Conservation (phyloP, 1,284 basidiomycete genomes). For the Sutorius eximius region DNA sequence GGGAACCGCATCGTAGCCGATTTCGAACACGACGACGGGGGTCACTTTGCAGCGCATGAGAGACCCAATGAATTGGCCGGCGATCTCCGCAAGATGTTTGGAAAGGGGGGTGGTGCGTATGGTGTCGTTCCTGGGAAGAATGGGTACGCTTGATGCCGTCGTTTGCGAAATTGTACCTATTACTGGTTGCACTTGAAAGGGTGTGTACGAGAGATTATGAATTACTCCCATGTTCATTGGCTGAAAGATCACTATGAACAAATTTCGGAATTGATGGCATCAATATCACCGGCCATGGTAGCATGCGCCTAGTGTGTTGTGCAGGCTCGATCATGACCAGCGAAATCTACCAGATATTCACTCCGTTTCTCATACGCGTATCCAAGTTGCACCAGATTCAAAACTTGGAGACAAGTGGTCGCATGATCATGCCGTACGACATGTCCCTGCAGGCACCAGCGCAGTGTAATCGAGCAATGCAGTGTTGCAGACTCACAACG, state of each 20-base stretch:
- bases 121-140: conserved; percentile 34
- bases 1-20: conserved; percentile 25
- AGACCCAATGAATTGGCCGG: conserved; percentile 36
- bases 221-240: background rate
- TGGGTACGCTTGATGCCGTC: conserved; percentile 30
- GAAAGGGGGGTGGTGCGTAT: conserved; percentile 40
- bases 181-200: background rate
- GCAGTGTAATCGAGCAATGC: background rate
- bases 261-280: background rate
- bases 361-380: background rate
- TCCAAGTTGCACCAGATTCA: background rate
- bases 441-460: background rate
- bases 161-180: background rate
- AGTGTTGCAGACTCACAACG: background rate
- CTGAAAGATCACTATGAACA: background rate
- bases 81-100: conserved; percentile 46
- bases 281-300: background rate
- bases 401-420: background rate
- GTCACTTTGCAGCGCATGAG: conserved; percentile 44
- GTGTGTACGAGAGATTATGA: background rate
- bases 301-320: background rate
- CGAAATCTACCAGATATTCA: background rate
- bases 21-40: conserved; percentile 37
- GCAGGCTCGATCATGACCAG: background rate
- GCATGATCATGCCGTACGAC: background rate